Evolutionary conservation across 2,329 filamentous ascomycete species (phyloP), one percentile per base, ranked within the genome.

Genomic region (Monosporascus sp.): DNA sequence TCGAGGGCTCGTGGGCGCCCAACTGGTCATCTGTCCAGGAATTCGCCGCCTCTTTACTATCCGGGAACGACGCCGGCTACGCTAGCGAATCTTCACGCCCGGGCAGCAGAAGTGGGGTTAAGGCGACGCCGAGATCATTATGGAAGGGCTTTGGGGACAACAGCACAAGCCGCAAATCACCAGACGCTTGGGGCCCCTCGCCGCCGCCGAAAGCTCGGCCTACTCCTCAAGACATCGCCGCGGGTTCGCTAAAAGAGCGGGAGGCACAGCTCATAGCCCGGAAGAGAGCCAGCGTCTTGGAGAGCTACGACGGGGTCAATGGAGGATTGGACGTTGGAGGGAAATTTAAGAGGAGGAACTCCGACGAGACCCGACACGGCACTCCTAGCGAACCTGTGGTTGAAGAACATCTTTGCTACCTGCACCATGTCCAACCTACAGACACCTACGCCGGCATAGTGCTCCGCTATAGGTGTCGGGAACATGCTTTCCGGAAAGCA

Each of bases 361-460:
- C 87, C 5, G 85, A 89, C 61, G 86, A 89, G 50, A 63, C 72
- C n/a, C 52, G 68, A 27, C 62, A 60, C 18, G 51, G 60, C 42
- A 60, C 68, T 31, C 57, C 66, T 9, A 74, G 72, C 49, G 80
- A 85, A 49, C 78, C 83, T 36, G 83, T 87, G 36, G 78, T 83
- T 48, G 80, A 84, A 60, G 88, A 95, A 60, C 88, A 90, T 22
- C 74, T 97, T 57, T 92, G 93, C 18, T 99, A 97, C 69, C 78
- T 97, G 49, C 94, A 99, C 70, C 85, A 88, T 62, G 90, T 97
- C 18, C 81, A 86, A 61, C 82, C 86, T 15, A 82, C 82, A 45
- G 94, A 99, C 71, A 97, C 91, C 2, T 85, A 97, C 61, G 91
- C 92, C 1, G 93, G 94, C 3, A 85, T 99, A 49, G 88, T 94